Evolutionary conservation across 352 stramenopile species (phyloP), one percentile per base, ranked within the genome.

Genomic region (Halophytophthora polymorphica): DNA sequence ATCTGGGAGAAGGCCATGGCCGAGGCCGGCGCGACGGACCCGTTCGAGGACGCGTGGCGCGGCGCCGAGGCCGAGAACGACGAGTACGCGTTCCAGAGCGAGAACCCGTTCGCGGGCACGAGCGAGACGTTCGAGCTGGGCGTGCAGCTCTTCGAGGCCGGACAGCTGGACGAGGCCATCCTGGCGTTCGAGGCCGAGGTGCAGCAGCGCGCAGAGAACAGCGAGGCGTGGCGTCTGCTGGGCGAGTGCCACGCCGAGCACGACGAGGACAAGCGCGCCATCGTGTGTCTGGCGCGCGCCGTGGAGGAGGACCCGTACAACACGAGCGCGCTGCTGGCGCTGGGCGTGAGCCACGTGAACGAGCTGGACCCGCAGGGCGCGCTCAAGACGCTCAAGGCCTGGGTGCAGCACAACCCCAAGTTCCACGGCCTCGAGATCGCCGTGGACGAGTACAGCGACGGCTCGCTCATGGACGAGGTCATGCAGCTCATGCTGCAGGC

Each of bases 271-370:
- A 89, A 93, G 56, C 88, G 90, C 58, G 96, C 95, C 18, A 99
- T 99, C 53, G 72, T 89, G 44, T 99, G 96, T 56, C 75, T 98
- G 22, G 89, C 98, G 57, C 85, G 88, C 11, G 86, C 90, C 8
- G 86, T 98, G 6, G 94, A 98, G 41, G 77, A 96, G 43, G 95
- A 99, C 73, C 95, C 94, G 34, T 98, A 98, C 64, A 96, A 93
- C 37, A 62, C 97, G 8, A 94, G 96, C 54, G 91, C 93, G 11
- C 66, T 98, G 15, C 71, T 99, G 25, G 77, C 86, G 18, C 73
- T 98, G 2, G 95, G 95, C 19, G 95, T 98, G 40, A 97, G 90
- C 63, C 97, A 98, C 64, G 95, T 99, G 41, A 98, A 98, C 66
- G 96, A 99, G 64, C 62, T 98, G 18, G 95, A 98, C 63, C 86